Conservation (phyloP, 2,329 filamentous ascomycete genomes). For the Hansfordia pulvinata region DNA sequence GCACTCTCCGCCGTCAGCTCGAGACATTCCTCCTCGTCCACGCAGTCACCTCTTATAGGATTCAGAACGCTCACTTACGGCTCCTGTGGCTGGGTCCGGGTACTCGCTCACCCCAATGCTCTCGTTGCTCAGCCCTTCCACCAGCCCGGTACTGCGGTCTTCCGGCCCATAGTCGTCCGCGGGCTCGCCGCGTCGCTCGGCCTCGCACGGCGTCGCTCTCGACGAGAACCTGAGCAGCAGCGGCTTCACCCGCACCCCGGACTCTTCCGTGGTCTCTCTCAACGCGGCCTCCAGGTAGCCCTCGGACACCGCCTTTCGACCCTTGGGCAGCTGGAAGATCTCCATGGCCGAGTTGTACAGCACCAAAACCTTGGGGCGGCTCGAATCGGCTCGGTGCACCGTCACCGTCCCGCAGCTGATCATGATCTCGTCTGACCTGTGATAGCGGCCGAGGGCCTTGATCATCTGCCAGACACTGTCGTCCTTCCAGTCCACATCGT, state of each 20-base stretch:
- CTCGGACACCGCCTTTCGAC: conserved; percentile 32
- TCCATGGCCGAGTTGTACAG: conserved; percentile 27
- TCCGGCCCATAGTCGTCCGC: conserved; percentile 7
- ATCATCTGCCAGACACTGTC: conserved; percentile 16
- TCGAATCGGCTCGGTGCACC: conserved; percentile 18
- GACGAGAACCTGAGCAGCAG: conserved; percentile 26
- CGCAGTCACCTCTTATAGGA: too few relatives aligned
- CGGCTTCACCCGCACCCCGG: conserved; percentile 24
- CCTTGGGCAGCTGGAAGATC: conserved; percentile 33
- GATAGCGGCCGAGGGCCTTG: conserved; percentile 17
- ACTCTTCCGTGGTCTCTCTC: conserved; percentile 33
- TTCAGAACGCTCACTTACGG: too few relatives aligned
- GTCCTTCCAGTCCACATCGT: conserved; percentile 13
- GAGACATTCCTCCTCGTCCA: too few relatives aligned
- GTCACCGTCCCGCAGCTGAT: conserved; percentile 33
- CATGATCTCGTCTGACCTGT: conserved; percentile 25
- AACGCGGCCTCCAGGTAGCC: conserved; percentile 25
- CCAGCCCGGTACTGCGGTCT: conserved; percentile 9
- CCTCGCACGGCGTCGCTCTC: conserved; percentile 29
- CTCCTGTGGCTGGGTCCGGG: conserved; percentile 16
- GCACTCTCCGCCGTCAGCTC: too few relatives aligned
- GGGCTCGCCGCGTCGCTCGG: too few relatives aligned
- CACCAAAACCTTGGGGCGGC: conserved; percentile 21
- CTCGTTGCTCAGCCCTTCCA: conserved; percentile 13
- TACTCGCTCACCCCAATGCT: conserved; percentile 16